A percentile compares a stretch with the other conserved stretches of the same genome.
Conservation (phyloP, 352 stramenopile species). For the Phytophthora podocarpi region DNA sequence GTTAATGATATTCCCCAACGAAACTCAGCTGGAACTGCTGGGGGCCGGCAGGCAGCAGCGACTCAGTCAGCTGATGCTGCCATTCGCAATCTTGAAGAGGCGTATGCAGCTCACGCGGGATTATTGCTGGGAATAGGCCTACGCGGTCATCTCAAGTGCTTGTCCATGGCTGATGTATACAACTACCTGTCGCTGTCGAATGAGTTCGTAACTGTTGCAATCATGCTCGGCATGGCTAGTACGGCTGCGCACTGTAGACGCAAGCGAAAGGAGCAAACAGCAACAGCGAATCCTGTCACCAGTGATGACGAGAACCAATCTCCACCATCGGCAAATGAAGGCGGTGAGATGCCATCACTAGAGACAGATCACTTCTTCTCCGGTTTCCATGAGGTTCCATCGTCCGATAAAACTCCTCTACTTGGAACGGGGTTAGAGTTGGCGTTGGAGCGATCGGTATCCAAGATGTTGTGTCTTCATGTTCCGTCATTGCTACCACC, state of each 20-base stretch:
- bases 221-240: constrained; percentile 97
- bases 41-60: constrained; percentile 19
- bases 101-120: constrained; percentile 92
- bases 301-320: neutral
- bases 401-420: constrained; percentile 40
- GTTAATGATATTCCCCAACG: constrained; percentile 31
- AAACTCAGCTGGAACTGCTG: constrained; percentile 8
- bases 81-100: constrained; percentile 69
- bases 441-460: constrained; percentile 88
- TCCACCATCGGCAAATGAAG: constrained; percentile 6
- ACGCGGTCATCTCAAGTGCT: constrained; percentile 92
- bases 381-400: constrained; percentile 26
- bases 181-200: constrained; percentile 97
- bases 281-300: constrained; percentile 1
- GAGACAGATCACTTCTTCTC: constrained; percentile 31
- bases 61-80: constrained; percentile 19
- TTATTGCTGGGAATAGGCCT: constrained; percentile 96
- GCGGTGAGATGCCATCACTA: constrained; percentile 19
- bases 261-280: constrained; percentile 34
- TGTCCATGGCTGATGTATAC: constrained; percentile 98
- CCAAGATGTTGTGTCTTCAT: constrained; percentile 99
- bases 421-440: constrained; percentile 58
- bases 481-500: constrained; percentile 95
- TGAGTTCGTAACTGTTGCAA: constrained; percentile 95
- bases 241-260: constrained; percentile 91